Conservation (phyloP, 345 rosid species). For the Syzygium jambos region DNA sequence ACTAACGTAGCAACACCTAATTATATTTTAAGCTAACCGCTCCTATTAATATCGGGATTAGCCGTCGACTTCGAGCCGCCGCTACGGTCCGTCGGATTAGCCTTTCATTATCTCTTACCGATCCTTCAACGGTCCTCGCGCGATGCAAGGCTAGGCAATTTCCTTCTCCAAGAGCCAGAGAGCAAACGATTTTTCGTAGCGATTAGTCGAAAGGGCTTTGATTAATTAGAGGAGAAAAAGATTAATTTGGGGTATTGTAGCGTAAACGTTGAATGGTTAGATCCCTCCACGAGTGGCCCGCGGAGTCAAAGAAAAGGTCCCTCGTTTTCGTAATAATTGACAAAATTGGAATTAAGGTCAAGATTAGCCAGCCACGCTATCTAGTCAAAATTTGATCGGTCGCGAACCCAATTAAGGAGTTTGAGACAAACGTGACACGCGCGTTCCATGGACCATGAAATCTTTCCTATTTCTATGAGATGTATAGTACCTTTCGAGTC, state of each 20-base stretch:
- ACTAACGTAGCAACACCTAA: neutral
- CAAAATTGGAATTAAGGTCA: neutral
- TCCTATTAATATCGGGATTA: neutral
- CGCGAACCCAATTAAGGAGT: neutral
- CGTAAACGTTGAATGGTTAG: neutral
- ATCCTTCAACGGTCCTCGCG: neutral
- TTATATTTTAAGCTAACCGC: neutral
- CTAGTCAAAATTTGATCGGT: neutral
- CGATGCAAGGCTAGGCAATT: neutral
- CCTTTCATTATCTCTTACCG: neutral
- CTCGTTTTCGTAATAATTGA: neutral
- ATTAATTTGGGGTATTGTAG: neutral
- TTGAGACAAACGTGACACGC: neutral
- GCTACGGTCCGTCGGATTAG: neutral
- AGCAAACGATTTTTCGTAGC: neutral
- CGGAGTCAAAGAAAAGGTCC: neutral
- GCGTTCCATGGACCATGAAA: neutral
- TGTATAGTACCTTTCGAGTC: neutral
- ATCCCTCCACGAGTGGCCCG: neutral
- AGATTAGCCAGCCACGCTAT: neutral
- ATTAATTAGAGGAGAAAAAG: neutral
- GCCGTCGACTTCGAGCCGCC: neutral
- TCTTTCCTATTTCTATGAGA: neutral
- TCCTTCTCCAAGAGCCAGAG: neutral
- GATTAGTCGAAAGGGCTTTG: neutral